Percentiles rank a stretch among this genome's conserved stretches.
phyloP scores from a whole-genome alignment of 2,329 filamentous ascomycete species.

The Mollisiaceae sp. region DNA sequence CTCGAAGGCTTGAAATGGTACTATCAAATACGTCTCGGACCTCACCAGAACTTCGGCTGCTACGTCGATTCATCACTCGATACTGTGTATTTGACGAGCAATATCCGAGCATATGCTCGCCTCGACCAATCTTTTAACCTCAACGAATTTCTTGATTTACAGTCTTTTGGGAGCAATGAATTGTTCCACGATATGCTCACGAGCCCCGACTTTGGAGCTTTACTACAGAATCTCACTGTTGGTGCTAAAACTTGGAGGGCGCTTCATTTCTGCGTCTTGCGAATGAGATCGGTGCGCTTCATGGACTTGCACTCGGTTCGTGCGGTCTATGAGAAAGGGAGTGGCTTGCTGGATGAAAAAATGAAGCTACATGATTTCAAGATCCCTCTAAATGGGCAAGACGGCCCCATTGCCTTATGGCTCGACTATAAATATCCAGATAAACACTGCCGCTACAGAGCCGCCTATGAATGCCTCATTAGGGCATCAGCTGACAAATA shows the following conservation, averaged over 20 bases:
- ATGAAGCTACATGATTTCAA: background rate
- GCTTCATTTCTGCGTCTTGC: background rate
- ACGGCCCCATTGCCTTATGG: background rate
- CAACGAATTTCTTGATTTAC: too few relatives aligned
- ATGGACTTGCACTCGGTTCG: background rate
- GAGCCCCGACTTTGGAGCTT: background rate
- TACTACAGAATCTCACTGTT: background rate
- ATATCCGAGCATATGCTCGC: background rate
- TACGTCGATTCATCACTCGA: background rate
- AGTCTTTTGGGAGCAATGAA: background rate
- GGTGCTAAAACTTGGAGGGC: background rate
- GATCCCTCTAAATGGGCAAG: background rate
- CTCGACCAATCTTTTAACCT: too few relatives aligned
- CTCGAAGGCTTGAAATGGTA: conserved; percentile 1
- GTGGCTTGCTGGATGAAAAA: background rate
- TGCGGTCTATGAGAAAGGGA: background rate
- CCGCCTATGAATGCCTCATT: background rate
- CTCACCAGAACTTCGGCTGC: background rate
- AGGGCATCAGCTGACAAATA: background rate
- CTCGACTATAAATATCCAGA: background rate
- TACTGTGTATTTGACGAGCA: background rate
- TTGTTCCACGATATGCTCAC: background rate
- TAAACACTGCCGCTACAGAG: background rate
- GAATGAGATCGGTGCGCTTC: background rate
- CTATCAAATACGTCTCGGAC: background rate